Conservation (phyloP, 2,329 filamentous ascomycete genomes). For the Aspergillus sp. region DNA sequence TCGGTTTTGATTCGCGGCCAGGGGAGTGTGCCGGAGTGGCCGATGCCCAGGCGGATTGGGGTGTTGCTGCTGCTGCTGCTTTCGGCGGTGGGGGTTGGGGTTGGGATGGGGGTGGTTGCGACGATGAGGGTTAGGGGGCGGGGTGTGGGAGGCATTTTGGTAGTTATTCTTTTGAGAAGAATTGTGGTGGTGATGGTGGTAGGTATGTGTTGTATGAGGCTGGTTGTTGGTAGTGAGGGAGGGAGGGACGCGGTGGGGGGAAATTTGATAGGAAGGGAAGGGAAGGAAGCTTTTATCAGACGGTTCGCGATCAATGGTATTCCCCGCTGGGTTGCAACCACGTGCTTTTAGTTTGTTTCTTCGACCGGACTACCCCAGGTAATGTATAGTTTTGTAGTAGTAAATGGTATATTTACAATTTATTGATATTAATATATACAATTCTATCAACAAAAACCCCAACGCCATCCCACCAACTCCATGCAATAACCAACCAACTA, state of each 20-base stretch:
- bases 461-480: background rate
- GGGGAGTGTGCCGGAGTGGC: slow-evolving; percentile 73
- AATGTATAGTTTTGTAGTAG: too few species aligned
- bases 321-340: too few species aligned
- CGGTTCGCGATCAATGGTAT: too few species aligned
- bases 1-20: slow-evolving; percentile 88
- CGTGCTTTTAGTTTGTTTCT: too few species aligned
- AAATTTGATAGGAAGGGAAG: too few species aligned
- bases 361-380: too few species aligned
- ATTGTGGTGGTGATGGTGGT: background rate
- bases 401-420: too few species aligned
- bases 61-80: slow-evolving; percentile 31
- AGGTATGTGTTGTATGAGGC: background rate
- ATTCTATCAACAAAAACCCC: too few species aligned
- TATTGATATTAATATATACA: too few species aligned
- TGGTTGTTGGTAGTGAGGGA: background rate
- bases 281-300: too few species aligned
- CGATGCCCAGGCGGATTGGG: slow-evolving; percentile 77
- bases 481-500: background rate
- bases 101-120: slow-evolving; percentile 68
- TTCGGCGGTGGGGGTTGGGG: background rate
- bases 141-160: slow-evolving; percentile 11
- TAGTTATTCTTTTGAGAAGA: background rate
- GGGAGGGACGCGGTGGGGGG: too few species aligned
- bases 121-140: slow-evolving; percentile 83